These are phyloP conservation scores for Penicillium frequentans DNA, from an alignment of 2,329 filamentous ascomycete species.

Conservation along the genomic window DNA sequence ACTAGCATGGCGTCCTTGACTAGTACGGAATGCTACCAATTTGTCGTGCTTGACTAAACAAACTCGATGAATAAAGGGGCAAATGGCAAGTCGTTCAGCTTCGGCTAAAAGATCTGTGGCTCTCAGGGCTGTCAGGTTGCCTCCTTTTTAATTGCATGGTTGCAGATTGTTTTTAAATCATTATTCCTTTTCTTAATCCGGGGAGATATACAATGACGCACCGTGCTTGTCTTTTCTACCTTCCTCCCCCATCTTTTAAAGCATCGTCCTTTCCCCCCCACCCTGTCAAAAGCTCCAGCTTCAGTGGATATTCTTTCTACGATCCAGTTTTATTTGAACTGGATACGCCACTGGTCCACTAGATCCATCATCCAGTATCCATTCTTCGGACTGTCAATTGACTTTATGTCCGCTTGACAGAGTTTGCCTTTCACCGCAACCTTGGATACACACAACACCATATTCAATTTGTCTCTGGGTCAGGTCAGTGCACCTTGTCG, in stretches of 20 bases:
- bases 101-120: neutral
- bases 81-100: neutral
- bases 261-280: constrained; percentile 2
- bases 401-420: constrained; percentile 1
- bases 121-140: neutral
- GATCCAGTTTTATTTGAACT: neutral
- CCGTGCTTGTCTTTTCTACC: neutral
- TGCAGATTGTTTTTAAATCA: neutral
- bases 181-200: neutral
- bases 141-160: neutral
- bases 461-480: neutral
- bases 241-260: constrained; percentile 2
- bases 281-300: neutral
- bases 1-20: neutral
- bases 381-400: neutral
- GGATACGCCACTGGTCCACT: constrained; percentile 3
- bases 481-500: neutral
- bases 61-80: neutral
- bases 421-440: neutral
- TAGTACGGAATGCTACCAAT: neutral
- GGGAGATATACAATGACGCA: constrained; percentile 3
- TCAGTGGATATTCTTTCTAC: neutral
- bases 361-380: neutral
- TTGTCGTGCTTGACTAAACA: neutral
- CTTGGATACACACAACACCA: neutral